Evolutionary conservation across 148 eudicot species (phyloP).

Genomic region (Hydrangea macrophylla): DNA sequence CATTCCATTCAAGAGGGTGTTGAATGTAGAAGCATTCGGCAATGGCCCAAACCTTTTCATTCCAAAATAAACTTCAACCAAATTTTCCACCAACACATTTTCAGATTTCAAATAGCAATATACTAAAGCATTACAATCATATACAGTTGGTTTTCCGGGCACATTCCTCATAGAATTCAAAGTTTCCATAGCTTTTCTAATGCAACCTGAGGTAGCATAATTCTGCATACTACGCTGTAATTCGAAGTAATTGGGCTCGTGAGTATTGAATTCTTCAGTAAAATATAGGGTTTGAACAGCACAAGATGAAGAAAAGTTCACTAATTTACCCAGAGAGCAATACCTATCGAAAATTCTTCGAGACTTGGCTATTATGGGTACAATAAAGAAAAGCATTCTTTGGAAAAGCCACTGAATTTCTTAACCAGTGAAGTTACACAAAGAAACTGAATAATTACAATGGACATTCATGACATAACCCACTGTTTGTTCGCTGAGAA

Average conservation of each 20-base stretch:
- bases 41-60: slow-evolving; percentile 41
- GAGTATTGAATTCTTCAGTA: slow-evolving; percentile 12
- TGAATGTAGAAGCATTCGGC: slow-evolving; percentile 51
- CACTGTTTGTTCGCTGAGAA: slow-evolving; percentile 1
- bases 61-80: slow-evolving; percentile 26
- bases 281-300: slow-evolving; percentile 20
- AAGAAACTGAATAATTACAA: not conserved
- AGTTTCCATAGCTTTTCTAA: slow-evolving; percentile 34
- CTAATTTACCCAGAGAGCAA: slow-evolving; percentile 11
- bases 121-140: slow-evolving; percentile 53
- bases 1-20: slow-evolving; percentile 44
- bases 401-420: not conserved
- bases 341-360: slow-evolving; percentile 7
- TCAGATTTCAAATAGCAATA: slow-evolving; percentile 38
- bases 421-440: not conserved
- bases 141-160: slow-evolving; percentile 37
- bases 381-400: slow-evolving; percentile 5
- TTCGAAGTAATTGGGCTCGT: slow-evolving; percentile 21
- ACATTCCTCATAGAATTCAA: slow-evolving; percentile 33
- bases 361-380: not conserved
- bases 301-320: slow-evolving; percentile 24
- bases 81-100: slow-evolving; percentile 26
- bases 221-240: slow-evolving; percentile 33
- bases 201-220: slow-evolving; percentile 41
- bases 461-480: not conserved